Percentiles rank a stretch among this genome's conserved stretches.
phyloP scores from a whole-genome alignment of 2,329 filamentous ascomycete species.

The Pseudopyricularia cyperi region DNA sequence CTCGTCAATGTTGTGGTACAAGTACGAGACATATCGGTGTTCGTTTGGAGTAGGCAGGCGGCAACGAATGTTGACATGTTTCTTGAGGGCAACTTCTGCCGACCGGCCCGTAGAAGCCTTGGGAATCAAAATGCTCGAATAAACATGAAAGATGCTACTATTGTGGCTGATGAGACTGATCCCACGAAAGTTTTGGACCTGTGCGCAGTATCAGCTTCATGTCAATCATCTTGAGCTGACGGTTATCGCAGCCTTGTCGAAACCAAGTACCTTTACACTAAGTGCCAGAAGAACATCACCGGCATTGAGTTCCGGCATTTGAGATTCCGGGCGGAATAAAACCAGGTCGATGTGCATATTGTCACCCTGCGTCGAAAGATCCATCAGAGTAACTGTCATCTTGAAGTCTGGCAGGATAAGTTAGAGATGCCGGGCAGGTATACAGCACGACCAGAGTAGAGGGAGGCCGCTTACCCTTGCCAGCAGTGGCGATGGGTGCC shows the following conservation, averaged over 20 bases:
- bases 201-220: constrained; percentile 2
- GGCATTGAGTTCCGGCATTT: constrained; percentile 32
- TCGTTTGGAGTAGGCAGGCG: constrained; percentile 16
- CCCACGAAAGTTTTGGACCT: constrained; percentile 27
- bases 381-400: constrained; percentile 46
- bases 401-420: constrained; percentile 36
- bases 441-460: neutral
- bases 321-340: constrained; percentile 42
- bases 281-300: constrained; percentile 49
- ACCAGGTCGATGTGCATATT: constrained; percentile 31
- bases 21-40: constrained; percentile 29
- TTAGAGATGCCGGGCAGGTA: constrained; percentile 2
- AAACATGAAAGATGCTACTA: constrained; percentile 30
- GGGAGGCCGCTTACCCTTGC: constrained; percentile 32
- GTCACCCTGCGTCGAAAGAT: constrained; percentile 37
- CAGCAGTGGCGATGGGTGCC: constrained; percentile 33
- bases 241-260: constrained; percentile 32
- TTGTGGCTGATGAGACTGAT: constrained; percentile 31
- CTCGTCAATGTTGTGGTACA: constrained; percentile 33
- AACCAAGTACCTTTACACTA: constrained; percentile 22
- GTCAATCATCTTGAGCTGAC: neutral
- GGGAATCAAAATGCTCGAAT: constrained; percentile 25
- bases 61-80: constrained; percentile 4
- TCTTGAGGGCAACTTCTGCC: constrained; percentile 19
- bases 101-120: constrained; percentile 18